Conservation (phyloP, 495 filamentous ascomycete genomes). For the Aspergillus carlsbadensis region DNA sequence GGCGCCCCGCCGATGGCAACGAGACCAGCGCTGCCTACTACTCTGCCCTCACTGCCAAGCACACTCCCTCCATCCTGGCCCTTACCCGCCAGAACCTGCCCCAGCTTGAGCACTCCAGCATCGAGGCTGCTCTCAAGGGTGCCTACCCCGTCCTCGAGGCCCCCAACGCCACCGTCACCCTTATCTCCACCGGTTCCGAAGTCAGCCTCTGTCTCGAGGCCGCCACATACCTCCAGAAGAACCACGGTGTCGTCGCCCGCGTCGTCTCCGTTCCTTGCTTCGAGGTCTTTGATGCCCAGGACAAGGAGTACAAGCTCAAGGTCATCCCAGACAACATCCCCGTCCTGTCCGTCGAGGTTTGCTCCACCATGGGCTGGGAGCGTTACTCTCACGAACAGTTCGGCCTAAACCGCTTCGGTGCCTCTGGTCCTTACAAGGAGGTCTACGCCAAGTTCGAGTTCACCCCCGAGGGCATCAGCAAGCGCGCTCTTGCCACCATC, state of each 20-base stretch:
- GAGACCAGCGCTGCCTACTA: conserved; percentile 99
- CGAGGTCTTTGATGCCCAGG: conserved; percentile 94
- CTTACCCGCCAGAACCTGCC: conserved; percentile 98
- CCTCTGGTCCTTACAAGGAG: conserved; percentile 93
- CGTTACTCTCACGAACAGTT: conserved; percentile 99
- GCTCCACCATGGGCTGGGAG: conserved; percentile 95
- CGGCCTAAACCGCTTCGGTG: conserved; percentile 97
- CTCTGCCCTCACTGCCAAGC: conserved; percentile 83
- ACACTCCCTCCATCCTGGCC: conserved; percentile 89
- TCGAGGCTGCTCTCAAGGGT: conserved; percentile 88
- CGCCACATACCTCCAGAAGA: conserved; percentile 83
- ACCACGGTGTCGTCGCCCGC: conserved; percentile 83
- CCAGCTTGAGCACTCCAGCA: conserved; percentile 88
- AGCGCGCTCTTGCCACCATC: conserved; percentile 86
- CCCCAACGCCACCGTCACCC: conserved; percentile 79
- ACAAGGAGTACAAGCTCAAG: conserved; percentile 88
- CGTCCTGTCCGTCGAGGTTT: conserved; percentile 88
- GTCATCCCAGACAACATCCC: conserved; percentile 95
- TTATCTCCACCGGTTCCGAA: conserved; percentile 95
- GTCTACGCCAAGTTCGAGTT: conserved; percentile 99
- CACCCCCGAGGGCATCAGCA: conserved; percentile 91
- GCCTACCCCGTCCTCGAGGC: conserved; percentile 88
- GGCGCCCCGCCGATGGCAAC: conserved; percentile 98
- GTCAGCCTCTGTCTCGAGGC: conserved; percentile 92
- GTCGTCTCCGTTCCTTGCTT: conserved; percentile 96